These are phyloP conservation scores for Populus alba DNA, from an alignment of 345 rosid species.

Conservation along the genomic window DNA sequence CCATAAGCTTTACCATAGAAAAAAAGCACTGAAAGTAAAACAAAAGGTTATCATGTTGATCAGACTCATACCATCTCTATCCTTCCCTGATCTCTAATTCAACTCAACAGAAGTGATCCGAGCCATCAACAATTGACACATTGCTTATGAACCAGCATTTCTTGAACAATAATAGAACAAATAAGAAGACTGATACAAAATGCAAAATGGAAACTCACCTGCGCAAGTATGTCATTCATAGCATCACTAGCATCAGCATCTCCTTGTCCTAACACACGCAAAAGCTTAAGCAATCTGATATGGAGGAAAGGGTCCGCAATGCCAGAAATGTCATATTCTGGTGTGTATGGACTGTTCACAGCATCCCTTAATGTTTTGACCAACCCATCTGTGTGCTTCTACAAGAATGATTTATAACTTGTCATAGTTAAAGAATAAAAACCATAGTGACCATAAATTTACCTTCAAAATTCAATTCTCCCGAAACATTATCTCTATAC, in stretches of 20 bases:
- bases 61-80: neutral
- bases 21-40: neutral
- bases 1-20: neutral
- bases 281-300: constrained; percentile 85
- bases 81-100: neutral
- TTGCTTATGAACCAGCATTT: neutral
- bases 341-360: constrained; percentile 88
- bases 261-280: constrained; percentile 89
- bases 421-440: constrained; percentile 4
- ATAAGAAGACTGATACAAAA: constrained; percentile 11
- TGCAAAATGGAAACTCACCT: constrained; percentile 50
- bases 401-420: constrained; percentile 22
- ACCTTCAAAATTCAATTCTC: neutral
- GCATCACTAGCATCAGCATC: constrained; percentile 90
- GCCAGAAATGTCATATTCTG: constrained; percentile 98
- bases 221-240: constrained; percentile 99
- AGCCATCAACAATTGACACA: neutral
- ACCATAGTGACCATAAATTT: neutral
- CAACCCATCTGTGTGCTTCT: constrained; percentile 91
- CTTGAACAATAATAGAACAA: neutral
- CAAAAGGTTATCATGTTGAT: neutral
- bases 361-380: constrained; percentile 82
- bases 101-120: neutral
- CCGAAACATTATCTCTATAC: neutral
- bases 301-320: constrained; percentile 98